Evolutionary conservation across 768 basidiomycete genomes (phyloP).

Genomic region (Leccinum pellstonianum): DNA sequence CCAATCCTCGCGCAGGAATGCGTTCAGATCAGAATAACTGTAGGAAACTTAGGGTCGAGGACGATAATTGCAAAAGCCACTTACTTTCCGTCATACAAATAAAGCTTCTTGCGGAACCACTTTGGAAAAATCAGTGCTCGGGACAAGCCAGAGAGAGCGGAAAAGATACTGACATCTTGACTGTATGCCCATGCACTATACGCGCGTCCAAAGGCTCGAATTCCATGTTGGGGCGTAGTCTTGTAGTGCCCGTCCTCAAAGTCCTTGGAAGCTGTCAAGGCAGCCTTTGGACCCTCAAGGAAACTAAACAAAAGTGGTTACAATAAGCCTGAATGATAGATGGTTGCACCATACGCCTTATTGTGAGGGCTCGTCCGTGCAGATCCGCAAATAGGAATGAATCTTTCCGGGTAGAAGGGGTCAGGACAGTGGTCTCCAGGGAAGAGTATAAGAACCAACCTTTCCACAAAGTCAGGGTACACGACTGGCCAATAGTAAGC

Average conservation of each 20-base stretch:
- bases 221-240: constrained; percentile 44
- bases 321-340: constrained; percentile 3
- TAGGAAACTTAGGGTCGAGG: not conserved
- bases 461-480: constrained; percentile 55
- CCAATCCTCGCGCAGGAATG: constrained; percentile 52
- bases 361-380: constrained; percentile 59
- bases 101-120: constrained; percentile 55
- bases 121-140: constrained; percentile 19
- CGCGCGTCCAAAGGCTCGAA: constrained; percentile 57
- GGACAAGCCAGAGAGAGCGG: not conserved
- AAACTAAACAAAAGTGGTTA: constrained; percentile 38
- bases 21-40: constrained; percentile 48
- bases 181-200: constrained; percentile 63
- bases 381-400: constrained; percentile 46
- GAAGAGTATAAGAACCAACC: constrained; percentile 24
- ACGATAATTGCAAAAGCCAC: constrained; percentile 7
- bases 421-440: not conserved
- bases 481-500: constrained; percentile 58
- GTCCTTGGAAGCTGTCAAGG: constrained; percentile 52
- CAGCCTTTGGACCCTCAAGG: constrained; percentile 58
- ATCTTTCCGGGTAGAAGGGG: constrained; percentile 27
- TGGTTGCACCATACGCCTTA: constrained; percentile 43
- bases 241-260: constrained; percentile 56
- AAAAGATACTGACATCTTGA: constrained; percentile 42
- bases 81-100: constrained; percentile 44